phyloP scores from a whole-genome alignment of 495 filamentous ascomycete genomes.

The Diplogelasinospora grovesii region DNA sequence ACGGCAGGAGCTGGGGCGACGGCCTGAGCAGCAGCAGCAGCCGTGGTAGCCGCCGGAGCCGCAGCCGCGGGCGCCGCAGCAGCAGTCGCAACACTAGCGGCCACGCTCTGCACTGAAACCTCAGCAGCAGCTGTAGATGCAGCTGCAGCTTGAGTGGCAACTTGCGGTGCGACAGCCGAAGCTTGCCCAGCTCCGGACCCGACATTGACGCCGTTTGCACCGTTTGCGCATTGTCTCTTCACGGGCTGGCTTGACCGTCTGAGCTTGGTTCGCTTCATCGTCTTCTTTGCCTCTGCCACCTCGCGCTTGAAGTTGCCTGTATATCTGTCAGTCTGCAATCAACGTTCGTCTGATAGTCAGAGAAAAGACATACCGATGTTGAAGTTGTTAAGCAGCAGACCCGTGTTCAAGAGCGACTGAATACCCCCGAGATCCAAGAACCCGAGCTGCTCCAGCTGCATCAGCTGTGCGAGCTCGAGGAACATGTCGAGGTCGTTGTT shows the following conservation, averaged over 20 bases:
- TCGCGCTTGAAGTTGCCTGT: conserved; percentile 33
- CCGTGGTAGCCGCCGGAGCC: conserved; percentile 4
- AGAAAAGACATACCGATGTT: conserved; percentile 24
- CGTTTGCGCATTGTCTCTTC: conserved; percentile 14
- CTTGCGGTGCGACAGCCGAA: conserved; percentile 1
- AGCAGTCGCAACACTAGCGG: background rate
- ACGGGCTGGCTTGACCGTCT: conserved; percentile 12
- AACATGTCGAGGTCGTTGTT: conserved; percentile 34
- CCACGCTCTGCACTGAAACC: background rate
- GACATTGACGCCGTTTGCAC: background rate
- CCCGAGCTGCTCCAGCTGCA: conserved; percentile 34
- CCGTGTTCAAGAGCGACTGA: conserved; percentile 30
- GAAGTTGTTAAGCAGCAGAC: conserved; percentile 25
- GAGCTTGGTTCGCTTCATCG: conserved; percentile 20
- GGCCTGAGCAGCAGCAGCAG: conserved; percentile 3
- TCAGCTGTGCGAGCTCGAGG: conserved; percentile 35
- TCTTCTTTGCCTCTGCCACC: conserved; percentile 21
- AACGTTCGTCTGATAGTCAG: background rate
- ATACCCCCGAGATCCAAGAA: conserved; percentile 29
- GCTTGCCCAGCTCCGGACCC: conserved; percentile 1
- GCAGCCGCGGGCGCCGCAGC: conserved; percentile 1
- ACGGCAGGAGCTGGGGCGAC: background rate
- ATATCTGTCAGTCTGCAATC: background rate
- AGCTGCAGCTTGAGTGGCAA: background rate
- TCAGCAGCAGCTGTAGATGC: background rate